Percentiles rank a stretch among this genome's conserved stretches.
Evolutionary conservation across 2,329 filamentous ascomycete species (phyloP).

Genomic region (Penicillium sp.): DNA sequence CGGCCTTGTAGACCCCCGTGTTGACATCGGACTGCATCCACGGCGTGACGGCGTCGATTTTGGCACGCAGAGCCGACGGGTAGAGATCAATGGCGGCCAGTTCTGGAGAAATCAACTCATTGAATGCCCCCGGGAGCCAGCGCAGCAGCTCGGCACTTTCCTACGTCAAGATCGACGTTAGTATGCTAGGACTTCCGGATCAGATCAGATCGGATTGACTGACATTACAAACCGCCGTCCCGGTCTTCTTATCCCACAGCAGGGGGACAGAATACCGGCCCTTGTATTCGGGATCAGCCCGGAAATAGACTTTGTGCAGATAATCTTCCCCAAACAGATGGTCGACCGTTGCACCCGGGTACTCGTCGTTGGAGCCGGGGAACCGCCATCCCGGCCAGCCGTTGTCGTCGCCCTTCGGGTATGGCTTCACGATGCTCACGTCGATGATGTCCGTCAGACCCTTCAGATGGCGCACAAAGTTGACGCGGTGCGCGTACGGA

Average conservation of each 20-base stretch:
- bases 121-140: slow-evolving; percentile 57
- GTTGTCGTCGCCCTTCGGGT: slow-evolving; percentile 62
- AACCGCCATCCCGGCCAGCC: slow-evolving; percentile 66
- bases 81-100: slow-evolving; percentile 52
- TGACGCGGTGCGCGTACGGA: slow-evolving; percentile 62
- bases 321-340: slow-evolving; percentile 58
- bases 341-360: slow-evolving; percentile 60
- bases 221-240: slow-evolving; percentile 59
- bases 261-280: slow-evolving; percentile 61
- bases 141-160: slow-evolving; percentile 53
- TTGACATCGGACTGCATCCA: slow-evolving; percentile 60
- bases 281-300: slow-evolving; percentile 58
- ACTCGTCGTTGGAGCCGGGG: slow-evolving; percentile 51
- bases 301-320: slow-evolving; percentile 62
- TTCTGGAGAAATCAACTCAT: slow-evolving; percentile 47
- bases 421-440: slow-evolving; percentile 60
- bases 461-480: slow-evolving; percentile 58
- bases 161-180: no score
- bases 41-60: slow-evolving; percentile 53
- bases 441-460: slow-evolving; percentile 55
- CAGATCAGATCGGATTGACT: not conserved
- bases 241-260: slow-evolving; percentile 60
- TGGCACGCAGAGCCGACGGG: slow-evolving; percentile 45
- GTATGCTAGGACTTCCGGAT: no score
- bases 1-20: slow-evolving; percentile 60